Evolutionary conservation across 805 yeast genomes (phyloP).

Genomic region (Zygoascus ofunaensis): DNA sequence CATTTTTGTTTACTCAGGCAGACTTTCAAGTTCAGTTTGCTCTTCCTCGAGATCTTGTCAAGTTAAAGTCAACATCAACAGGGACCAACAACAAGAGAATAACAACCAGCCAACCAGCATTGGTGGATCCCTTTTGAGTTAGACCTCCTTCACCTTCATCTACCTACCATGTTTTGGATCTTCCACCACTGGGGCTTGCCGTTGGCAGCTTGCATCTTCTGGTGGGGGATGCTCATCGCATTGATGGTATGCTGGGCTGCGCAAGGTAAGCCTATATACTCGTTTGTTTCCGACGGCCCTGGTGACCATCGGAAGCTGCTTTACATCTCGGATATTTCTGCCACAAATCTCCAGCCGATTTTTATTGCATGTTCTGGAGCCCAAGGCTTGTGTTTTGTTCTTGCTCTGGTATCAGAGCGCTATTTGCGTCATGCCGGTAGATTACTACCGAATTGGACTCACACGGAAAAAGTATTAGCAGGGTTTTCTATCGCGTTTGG

Average conservation of each 20-base stretch:
- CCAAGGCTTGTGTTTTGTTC: slow-evolving; percentile 66
- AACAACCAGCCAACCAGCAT: no score
- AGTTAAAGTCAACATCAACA: no score
- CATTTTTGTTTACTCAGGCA: no score
- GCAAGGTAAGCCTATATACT: slow-evolving; percentile 41
- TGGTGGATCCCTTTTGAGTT: no score
- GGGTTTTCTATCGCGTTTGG: slow-evolving; percentile 41
- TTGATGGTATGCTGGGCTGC: slow-evolving; percentile 68
- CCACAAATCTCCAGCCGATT: slow-evolving; percentile 74
- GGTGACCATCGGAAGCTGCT: slow-evolving; percentile 33
- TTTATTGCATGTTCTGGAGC: slow-evolving; percentile 70
- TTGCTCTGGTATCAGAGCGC: slow-evolving; percentile 55
- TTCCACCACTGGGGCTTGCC: slow-evolving; percentile 45
- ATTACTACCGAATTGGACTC: slow-evolving; percentile 43
- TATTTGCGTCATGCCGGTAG: slow-evolving; percentile 48
- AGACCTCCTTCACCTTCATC: no score
- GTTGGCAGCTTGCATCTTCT: slow-evolving; percentile 51
- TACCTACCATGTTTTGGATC: slow-evolving; percentile 21
- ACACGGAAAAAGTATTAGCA: slow-evolving; percentile 35
- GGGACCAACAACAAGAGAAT: no score
- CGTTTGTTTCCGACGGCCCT: not conserved
- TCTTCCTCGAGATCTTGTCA: no score
- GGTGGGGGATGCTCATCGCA: slow-evolving; percentile 91
- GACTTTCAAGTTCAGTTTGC: no score
- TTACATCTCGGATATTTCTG: slow-evolving; percentile 81